phyloP scores from a whole-genome alignment of 73 alveolate species.

The Paramecium primaurelia region DNA sequence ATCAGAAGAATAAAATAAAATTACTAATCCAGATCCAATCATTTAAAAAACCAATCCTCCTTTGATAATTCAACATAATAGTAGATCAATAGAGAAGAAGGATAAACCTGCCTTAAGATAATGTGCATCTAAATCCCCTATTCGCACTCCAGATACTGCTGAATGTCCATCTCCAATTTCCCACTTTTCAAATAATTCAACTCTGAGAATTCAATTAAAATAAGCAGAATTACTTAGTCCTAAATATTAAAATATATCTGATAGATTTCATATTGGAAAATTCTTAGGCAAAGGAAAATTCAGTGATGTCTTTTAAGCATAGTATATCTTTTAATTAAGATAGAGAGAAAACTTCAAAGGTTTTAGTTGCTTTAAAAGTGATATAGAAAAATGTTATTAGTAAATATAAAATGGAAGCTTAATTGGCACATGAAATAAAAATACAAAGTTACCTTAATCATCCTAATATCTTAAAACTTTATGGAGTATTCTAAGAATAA shows the following conservation, averaged over 20 bases:
- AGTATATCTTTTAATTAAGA: background rate
- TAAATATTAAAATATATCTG: constrained; percentile 34
- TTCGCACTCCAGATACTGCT: background rate
- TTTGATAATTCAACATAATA: background rate
- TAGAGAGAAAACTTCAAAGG: constrained; percentile 13
- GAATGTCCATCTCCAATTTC: background rate
- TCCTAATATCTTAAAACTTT: constrained; percentile 82
- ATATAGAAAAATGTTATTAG: constrained; percentile 39
- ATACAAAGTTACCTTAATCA: constrained; percentile 86
- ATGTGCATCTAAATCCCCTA: constrained; percentile 36
- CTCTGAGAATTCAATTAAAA: background rate
- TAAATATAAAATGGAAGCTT: constrained; percentile 26
- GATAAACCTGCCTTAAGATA: background rate
- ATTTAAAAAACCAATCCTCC: background rate
- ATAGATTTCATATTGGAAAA: constrained; percentile 48
- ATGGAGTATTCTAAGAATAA: constrained; percentile 94
- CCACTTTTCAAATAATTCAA: background rate
- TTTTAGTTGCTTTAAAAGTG: constrained; percentile 39
- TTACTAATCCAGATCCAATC: background rate
- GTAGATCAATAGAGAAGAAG: background rate
- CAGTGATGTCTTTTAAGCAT: constrained; percentile 54
- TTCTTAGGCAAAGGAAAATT: constrained; percentile 57
- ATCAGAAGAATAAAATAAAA: background rate
- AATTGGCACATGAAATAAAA: constrained; percentile 71
- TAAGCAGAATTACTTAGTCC: background rate